Base-by-base conservation (phyloP, 2,329 filamentous ascomycete genomes). In the Laburnicola sp. region DNA sequence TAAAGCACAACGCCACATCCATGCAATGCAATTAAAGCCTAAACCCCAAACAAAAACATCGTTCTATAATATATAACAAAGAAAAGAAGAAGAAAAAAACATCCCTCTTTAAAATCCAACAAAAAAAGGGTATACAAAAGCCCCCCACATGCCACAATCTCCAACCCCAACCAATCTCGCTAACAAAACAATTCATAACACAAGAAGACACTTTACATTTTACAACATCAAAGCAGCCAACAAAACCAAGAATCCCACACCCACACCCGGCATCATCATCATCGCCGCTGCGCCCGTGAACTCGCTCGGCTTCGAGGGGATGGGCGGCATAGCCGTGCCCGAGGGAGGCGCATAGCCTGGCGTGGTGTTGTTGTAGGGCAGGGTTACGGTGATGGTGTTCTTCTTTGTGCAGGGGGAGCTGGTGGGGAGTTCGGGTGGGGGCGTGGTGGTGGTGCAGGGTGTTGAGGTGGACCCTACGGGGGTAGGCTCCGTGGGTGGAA, bases 121-220 rank as follows among this genome's bases (percentile, higher is more conserved):
- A 26, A 45, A 45, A 45, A 38, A 45, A 23, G 43, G 43, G 43
- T 45, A 45, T 45, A 45, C 21, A 26, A 36, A n/a, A n/a, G n/a
- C n/a, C 36, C 31, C 32, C 32, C 21, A 30, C 36, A 37, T n/a
- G n/a, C n/a, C 32, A 31, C 38, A 23, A 38, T 38, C 43, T 37
- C 43, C 32, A 45, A 45, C 41, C 30, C 30, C 42, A 37, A 22
- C 21, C n/a, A n/a, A n/a, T 45, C 25, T 30, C 26, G 7, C 38
- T 34, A 38, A 34, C 43, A 37, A 30, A 25, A 37, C 37, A 34
- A 32, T 45, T 30, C 28, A n/a, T n/a, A n/a, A n/a, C n/a, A n/a
- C n/a, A n/a, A n/a, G n/a, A n/a, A n/a, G n/a, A n/a, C n/a, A n/a
- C n/a, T n/a, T n/a, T n/a, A n/a, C n/a, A n/a, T n/a, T 30, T 30